Base-by-base conservation (phyloP, 169 alveolate genomes). In the Plasmodium relictum region DNA sequence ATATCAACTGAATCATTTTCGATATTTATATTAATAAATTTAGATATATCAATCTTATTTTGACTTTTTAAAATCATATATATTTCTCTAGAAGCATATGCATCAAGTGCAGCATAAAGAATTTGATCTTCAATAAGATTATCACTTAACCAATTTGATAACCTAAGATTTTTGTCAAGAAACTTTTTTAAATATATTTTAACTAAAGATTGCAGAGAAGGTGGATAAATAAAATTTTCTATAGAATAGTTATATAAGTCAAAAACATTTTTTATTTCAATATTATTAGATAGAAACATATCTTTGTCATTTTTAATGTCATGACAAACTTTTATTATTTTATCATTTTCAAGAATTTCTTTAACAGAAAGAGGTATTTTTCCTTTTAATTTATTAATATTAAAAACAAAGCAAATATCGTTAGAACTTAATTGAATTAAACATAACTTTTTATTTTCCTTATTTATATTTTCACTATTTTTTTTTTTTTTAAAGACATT, bases 11-110 rank as follows among this genome's bases (percentile, higher is more conserved):
- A 54, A 0, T 18, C 20, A 4, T 70, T 52, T 70, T 45, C 31
- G 9, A 22, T 18, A 31, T 22, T 70, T 18, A 45, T 44, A 18
- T 78, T 62, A 20, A 22, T 0, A 42, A 37, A 22, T 20, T 26
- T 26, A 3, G 62, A 37, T 56, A 45, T 18, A 14, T 12, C 16
- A 18, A 22, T 14, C 44, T 78, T 78, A 24, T 69, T 70, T 42
- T 65, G 39, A n/a, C 31, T 24, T 44, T 65, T 54, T 39, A 78
- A 78, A 65, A 50, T 16, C 65, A 78, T 45, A n/a, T 78, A 78
- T 31, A 78, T 44, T 69, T 78, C 78, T 56, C 89, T 78, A 24
- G 89, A 78, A 8, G 89, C 89, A 78, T 78, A 78, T 1, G 89
- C 74, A 65, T 78, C 89, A 1, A 24, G 41, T 20, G 89, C 89